These are phyloP conservation scores for Cystoisospora suis DNA, from an alignment of 169 alveolate species.

Conservation along the genomic window DNA sequence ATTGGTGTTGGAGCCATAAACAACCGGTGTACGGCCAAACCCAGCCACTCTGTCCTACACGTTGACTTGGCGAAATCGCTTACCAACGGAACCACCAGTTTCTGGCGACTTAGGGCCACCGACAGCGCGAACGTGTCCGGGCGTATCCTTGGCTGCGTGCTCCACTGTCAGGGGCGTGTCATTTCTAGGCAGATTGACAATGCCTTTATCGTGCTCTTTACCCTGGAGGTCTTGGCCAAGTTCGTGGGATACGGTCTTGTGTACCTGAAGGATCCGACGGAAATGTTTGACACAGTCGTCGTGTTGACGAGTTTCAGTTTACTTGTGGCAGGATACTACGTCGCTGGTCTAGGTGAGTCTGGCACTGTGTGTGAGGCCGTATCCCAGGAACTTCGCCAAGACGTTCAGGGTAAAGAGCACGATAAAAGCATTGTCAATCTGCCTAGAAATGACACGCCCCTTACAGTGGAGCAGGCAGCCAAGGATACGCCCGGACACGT, in stretches of 20 bases:
- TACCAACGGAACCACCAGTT: no score
- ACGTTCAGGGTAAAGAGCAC: conserved; percentile 72
- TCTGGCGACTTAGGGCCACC: no score
- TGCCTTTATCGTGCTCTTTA: conserved; percentile 65
- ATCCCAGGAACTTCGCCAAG: conserved; percentile 66
- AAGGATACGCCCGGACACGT: no score
- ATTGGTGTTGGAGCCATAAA: no score
- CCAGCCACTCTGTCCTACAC: no score
- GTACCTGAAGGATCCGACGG: conserved; percentile 67
- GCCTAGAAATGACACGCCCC: not conserved
- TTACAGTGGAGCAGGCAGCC: no score
- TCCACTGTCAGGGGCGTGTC: not conserved
- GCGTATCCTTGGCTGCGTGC: no score
- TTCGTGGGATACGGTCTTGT: conserved; percentile 68
- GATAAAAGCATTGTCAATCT: conserved; percentile 68
- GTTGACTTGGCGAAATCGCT: no score
- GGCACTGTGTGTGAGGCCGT: conserved; percentile 52
- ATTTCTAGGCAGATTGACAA: conserved; percentile 63
- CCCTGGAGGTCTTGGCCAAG: conserved; percentile 71
- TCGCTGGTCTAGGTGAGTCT: conserved; percentile 8
- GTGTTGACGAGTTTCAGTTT: conserved; percentile 70
- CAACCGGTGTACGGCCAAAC: no score
- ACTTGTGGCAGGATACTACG: not conserved
- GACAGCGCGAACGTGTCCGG: no score
- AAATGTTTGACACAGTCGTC: conserved; percentile 69